Evolutionary conservation across 805 yeast genomes (phyloP).

Genomic region (Sugiyamaella qingdaonensis): DNA sequence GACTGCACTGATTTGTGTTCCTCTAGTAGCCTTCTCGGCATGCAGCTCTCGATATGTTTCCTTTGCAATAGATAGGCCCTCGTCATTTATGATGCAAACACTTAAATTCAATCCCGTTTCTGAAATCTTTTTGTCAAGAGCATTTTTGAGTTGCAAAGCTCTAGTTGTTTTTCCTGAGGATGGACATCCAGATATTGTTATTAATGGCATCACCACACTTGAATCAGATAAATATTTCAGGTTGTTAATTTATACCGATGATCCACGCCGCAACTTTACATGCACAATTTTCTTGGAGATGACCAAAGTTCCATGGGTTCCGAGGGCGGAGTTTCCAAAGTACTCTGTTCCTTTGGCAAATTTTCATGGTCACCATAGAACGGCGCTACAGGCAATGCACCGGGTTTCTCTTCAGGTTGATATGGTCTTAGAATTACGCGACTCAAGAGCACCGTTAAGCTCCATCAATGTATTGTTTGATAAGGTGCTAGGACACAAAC

Average conservation of each 20-base stretch:
- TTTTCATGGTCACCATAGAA: conserved; percentile 87
- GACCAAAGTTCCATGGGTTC: conserved; percentile 33
- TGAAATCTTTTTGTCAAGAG: conserved; percentile 44
- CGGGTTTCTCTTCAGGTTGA: conserved; percentile 76
- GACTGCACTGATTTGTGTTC: conserved; percentile 82
- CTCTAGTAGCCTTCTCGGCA: conserved; percentile 77
- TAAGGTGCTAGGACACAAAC: conserved; percentile 50
- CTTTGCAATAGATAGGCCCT: conserved; percentile 66
- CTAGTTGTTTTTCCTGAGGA: conserved; percentile 77
- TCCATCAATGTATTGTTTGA: conserved; percentile 80
- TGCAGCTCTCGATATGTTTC: conserved; percentile 64
- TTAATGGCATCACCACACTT: conserved; percentile 62
- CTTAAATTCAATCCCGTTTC: conserved; percentile 53
- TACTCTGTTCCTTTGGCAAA: conserved; percentile 68
- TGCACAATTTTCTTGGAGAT: neutral
- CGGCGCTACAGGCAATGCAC: conserved; percentile 65
- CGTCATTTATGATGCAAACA: conserved; percentile 73
- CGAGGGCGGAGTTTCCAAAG: conserved; percentile 69
- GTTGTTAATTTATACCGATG: neutral
- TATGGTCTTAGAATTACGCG: conserved; percentile 78
- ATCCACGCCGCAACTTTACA: neutral
- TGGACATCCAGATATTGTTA: conserved; percentile 82
- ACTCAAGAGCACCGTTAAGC: conserved; percentile 82
- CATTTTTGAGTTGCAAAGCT: conserved; percentile 51
- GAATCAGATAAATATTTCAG: neutral